These are phyloP conservation scores for Lippia alba DNA, from an alignment of 305 asterid genomes.

Conservation along the genomic window DNA sequence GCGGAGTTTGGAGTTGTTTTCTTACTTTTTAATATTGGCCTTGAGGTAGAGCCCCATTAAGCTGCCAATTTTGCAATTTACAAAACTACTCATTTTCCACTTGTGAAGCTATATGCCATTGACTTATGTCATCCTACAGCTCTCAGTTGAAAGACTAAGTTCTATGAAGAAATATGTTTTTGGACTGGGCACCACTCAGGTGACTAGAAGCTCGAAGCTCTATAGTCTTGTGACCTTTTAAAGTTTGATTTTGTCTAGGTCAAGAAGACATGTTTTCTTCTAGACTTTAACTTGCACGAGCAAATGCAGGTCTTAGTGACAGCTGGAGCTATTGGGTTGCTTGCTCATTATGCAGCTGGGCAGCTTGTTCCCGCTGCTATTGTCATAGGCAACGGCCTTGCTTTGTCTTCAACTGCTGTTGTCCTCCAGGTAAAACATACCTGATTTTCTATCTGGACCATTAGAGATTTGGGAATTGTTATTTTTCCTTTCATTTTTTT, in stretches of 20 bases:
- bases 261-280: constrained; percentile 1
- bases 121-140: constrained; percentile 51
- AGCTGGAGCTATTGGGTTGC: constrained; percentile 63
- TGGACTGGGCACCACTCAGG: constrained; percentile 87
- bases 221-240: constrained; percentile 1
- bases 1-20: constrained; percentile 92
- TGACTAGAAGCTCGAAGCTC: constrained; percentile 38
- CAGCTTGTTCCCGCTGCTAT: constrained; percentile 83
- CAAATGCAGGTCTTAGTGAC: constrained; percentile 71
- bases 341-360: constrained; percentile 65
- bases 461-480: background rate
- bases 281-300: constrained; percentile 29
- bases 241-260: background rate
- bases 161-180: constrained; percentile 90
- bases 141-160: constrained; percentile 81
- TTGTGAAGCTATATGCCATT: constrained; percentile 14
- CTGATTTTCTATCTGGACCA: background rate
- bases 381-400: constrained; percentile 86
- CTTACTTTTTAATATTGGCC: constrained; percentile 83
- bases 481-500: background rate
- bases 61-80: constrained; percentile 3
- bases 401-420: constrained; percentile 84
- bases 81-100: background rate
- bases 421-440: constrained; percentile 68
- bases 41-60: constrained; percentile 57